phyloP scores from a whole-genome alignment of 176 grass and related monocot genomes.

The barley (Hordeum vulgare) region MorexV3_pseudomolecules_assembly NC_058522.1:523901265-523901764 shows the following conservation, averaged over 20 bases:
- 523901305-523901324: no score
- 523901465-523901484: neutral
- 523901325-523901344: no score
- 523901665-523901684: neutral
- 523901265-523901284: no score
- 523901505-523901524: neutral
- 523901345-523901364: no score
- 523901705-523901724: no score
- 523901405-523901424: no score
- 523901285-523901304: no score
- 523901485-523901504: no score
- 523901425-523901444: neutral
- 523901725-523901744: no score
- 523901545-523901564: neutral
- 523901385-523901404: neutral
- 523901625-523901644: neutral
- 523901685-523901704: neutral
- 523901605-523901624: neutral
- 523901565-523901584: neutral
- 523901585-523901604: neutral
- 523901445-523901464: neutral
- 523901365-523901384: neutral
- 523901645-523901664: neutral
- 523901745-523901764: neutral
- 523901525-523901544: neutral